These are phyloP conservation scores for Phytophthora fragariaefolia DNA, from an alignment of 352 stramenopile genomes.

Conservation along the genomic window DNA sequence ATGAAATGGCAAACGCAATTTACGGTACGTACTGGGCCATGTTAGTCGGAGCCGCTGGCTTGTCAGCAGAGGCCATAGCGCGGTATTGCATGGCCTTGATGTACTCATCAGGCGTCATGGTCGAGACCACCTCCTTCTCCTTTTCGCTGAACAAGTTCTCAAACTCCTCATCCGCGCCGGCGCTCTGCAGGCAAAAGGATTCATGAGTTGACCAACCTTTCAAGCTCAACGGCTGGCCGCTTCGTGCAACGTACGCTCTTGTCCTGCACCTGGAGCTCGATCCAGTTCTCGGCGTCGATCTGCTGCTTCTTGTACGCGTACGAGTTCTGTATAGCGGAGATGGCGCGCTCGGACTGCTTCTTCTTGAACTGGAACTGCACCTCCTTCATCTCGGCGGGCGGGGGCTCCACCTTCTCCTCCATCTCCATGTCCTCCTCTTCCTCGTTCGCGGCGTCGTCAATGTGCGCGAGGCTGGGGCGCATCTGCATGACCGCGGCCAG, in stretches of 20 bases:
- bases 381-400: constrained; percentile 69
- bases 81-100: constrained; percentile 81
- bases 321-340: constrained; percentile 84
- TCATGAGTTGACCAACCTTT: constrained; percentile 5
- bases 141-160: constrained; percentile 87
- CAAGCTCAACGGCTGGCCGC: neutral
- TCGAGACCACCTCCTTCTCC: constrained; percentile 75
- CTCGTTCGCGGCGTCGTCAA: constrained; percentile 77
- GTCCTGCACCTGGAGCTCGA: constrained; percentile 73
- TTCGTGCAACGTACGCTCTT: constrained; percentile 55
- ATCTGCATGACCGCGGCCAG: constrained; percentile 79
- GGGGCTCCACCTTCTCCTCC: constrained; percentile 58
- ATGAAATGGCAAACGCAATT: neutral
- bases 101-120: constrained; percentile 73
- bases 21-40: constrained; percentile 25
- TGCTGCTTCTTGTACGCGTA: constrained; percentile 87
- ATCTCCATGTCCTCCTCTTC: constrained; percentile 70
- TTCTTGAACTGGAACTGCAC: constrained; percentile 91
- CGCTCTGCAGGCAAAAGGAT: constrained; percentile 26
- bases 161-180: constrained; percentile 70
- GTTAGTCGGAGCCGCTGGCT: constrained; percentile 28
- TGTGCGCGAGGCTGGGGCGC: constrained; percentile 79
- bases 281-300: constrained; percentile 82
- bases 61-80: constrained; percentile 36
- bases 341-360: constrained; percentile 81